These are phyloP conservation scores for Chalciporus piperatoides DNA, from an alignment of 1,284 basidiomycete species.

Conservation along the genomic window DNA sequence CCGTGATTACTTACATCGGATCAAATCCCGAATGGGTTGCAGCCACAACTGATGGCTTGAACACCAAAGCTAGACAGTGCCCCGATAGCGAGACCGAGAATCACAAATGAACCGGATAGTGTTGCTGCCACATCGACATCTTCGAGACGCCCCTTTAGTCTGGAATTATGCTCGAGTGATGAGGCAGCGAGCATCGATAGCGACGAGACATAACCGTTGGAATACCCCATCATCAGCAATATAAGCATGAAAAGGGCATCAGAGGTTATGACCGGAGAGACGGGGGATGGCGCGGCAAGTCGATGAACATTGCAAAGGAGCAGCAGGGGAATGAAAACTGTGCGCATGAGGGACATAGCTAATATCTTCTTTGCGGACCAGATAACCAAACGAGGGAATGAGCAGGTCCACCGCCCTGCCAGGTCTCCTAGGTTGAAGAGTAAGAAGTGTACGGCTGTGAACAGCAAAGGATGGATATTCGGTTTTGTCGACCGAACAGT, in stretches of 20 bases:
- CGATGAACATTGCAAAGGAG: slow-evolving; percentile 78
- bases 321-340: slow-evolving; percentile 80
- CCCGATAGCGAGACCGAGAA: slow-evolving; percentile 71
- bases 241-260: slow-evolving; percentile 74
- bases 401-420: slow-evolving; percentile 69
- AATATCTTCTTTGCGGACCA: slow-evolving; percentile 66
- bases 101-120: slow-evolving; percentile 73
- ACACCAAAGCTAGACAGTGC: slow-evolving; percentile 79
- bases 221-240: slow-evolving; percentile 67
- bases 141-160: slow-evolving; percentile 56
- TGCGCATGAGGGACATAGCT: slow-evolving; percentile 61
- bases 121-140: slow-evolving; percentile 84
- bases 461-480: slow-evolving; percentile 56
- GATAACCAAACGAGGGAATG: slow-evolving; percentile 59
- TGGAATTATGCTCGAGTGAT: slow-evolving; percentile 68
- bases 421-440: slow-evolving; percentile 79
- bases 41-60: slow-evolving; percentile 58
- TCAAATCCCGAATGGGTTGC: slow-evolving; percentile 59
- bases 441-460: slow-evolving; percentile 70
- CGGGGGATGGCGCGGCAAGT: slow-evolving; percentile 21
- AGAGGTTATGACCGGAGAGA: slow-evolving; percentile 59
- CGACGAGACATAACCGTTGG: slow-evolving; percentile 74
- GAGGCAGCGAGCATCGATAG: slow-evolving; percentile 70
- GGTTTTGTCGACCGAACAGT: slow-evolving; percentile 66
- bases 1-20: not conserved